Evolutionary conservation across 225 moss, liverwort and hornwort species (phyloP).

Genomic region (Physcomitrellopsis africana): DNA sequence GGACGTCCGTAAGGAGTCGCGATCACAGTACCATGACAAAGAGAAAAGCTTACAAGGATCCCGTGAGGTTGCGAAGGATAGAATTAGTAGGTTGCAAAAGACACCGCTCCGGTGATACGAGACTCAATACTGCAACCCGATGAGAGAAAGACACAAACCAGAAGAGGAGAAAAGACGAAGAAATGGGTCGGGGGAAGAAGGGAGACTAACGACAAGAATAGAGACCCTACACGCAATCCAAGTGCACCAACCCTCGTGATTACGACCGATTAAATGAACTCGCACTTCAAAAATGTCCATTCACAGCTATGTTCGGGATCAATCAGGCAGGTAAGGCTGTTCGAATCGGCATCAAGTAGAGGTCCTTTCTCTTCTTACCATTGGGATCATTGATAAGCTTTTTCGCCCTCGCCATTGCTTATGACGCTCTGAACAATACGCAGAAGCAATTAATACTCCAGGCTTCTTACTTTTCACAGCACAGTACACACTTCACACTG

Average conservation of each 20-base stretch:
- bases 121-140: slow-evolving; percentile 9
- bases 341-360: slow-evolving; percentile 13
- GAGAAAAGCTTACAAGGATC: slow-evolving; percentile 7
- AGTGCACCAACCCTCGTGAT: slow-evolving; percentile 6
- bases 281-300: background rate
- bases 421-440: slow-evolving; percentile 7
- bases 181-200: background rate
- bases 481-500: slow-evolving; percentile 5
- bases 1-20: slow-evolving; percentile 15
- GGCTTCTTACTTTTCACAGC: slow-evolving; percentile 14
- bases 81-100: slow-evolving; percentile 1
- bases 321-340: slow-evolving; percentile 8
- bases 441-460: slow-evolving; percentile 10
- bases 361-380: slow-evolving; percentile 52
- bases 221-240: background rate
- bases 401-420: slow-evolving; percentile 64
- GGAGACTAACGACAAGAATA: background rate
- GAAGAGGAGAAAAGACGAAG: background rate
- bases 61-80: slow-evolving; percentile 5
- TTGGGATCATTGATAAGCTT: slow-evolving; percentile 85
- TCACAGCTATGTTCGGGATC: slow-evolving; percentile 6
- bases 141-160: slow-evolving; percentile 11
- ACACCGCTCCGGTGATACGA: background rate
- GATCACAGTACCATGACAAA: slow-evolving; percentile 1
- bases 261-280: background rate